Evolutionary conservation across 2,329 filamentous ascomycete species (phyloP).

Genomic region (Beauveria sp.): DNA sequence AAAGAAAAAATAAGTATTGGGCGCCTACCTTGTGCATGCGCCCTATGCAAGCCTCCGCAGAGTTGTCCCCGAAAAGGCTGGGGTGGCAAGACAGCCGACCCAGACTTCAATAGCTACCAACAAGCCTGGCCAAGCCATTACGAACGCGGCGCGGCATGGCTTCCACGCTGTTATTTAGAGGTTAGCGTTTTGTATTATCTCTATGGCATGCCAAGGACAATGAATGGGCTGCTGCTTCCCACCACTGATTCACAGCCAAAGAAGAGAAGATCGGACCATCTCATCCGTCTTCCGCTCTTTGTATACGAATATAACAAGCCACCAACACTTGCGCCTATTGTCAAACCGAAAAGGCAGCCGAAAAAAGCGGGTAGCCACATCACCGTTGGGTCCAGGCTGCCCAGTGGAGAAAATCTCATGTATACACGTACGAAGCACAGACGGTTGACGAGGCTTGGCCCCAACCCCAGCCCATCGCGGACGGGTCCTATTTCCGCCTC

Average conservation of each 20-base stretch:
- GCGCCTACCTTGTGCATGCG: background rate
- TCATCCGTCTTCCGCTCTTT: no score
- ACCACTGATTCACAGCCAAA: background rate
- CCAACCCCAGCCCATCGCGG: background rate
- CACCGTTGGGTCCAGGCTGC: background rate
- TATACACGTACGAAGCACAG: background rate
- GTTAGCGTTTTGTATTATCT: no score
- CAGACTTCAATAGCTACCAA: background rate
- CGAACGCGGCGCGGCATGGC: background rate
- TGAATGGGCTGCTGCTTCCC: background rate
- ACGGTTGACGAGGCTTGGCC: background rate
- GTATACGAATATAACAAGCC: background rate
- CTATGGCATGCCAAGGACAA: no score
- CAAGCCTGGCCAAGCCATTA: background rate
- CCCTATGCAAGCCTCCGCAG: background rate
- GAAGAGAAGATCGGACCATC: background rate
- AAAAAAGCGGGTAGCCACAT: background rate
- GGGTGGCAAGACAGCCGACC: background rate
- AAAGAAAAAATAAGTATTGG: background rate
- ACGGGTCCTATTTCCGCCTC: slow-evolving; percentile 4
- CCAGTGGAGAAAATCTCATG: background rate
- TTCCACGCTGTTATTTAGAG: no score
- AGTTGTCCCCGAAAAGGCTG: background rate
- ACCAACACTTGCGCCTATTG: background rate
- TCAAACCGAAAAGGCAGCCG: background rate